A percentile compares a stretch with the other conserved stretches of the same genome.
phyloP scores from a whole-genome alignment of 2,329 filamentous ascomycete species.

The Ophiocordyceps australis region DNA sequence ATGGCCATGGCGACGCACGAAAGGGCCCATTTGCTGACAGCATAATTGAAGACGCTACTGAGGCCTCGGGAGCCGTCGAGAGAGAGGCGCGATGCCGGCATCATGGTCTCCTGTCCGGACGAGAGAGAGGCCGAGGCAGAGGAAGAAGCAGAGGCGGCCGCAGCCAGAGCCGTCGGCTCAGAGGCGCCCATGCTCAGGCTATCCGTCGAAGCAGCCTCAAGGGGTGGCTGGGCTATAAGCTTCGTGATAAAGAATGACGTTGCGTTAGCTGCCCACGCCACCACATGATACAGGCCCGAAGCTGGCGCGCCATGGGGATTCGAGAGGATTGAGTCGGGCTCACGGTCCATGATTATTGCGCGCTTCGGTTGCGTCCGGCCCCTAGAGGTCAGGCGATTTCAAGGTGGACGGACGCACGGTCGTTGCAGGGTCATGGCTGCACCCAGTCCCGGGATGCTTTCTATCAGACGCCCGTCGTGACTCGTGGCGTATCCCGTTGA shows the following conservation, averaged over 20 bases:
- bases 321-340: too few relatives aligned
- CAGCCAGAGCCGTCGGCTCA: constrained; percentile 41
- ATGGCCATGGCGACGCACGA: constrained; percentile 75
- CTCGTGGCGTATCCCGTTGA: too few relatives aligned
- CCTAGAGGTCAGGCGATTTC: too few relatives aligned
- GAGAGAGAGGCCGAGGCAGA: constrained; percentile 2
- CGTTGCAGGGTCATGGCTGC: too few relatives aligned
- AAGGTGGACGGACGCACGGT: too few relatives aligned
- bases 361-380: too few relatives aligned
- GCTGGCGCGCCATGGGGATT: too few relatives aligned
- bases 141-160: constrained; percentile 11
- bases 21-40: constrained; percentile 83
- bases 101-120: constrained; percentile 4
- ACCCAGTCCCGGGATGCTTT: too few relatives aligned
- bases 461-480: too few relatives aligned
- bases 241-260: constrained; percentile 40
- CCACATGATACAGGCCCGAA: constrained; percentile 31
- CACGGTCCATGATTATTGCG: too few relatives aligned
- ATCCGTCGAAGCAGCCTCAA: constrained; percentile 50
- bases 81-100: constrained; percentile 26
- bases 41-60: constrained; percentile 75
- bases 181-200: constrained; percentile 54
- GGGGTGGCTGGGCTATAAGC: too few relatives aligned
- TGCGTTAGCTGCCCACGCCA: constrained; percentile 38
- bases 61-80: constrained; percentile 49